Evolutionary conservation across 441 rosid species (phyloP).

Genomic region (Corymbia calophylla): DNA sequence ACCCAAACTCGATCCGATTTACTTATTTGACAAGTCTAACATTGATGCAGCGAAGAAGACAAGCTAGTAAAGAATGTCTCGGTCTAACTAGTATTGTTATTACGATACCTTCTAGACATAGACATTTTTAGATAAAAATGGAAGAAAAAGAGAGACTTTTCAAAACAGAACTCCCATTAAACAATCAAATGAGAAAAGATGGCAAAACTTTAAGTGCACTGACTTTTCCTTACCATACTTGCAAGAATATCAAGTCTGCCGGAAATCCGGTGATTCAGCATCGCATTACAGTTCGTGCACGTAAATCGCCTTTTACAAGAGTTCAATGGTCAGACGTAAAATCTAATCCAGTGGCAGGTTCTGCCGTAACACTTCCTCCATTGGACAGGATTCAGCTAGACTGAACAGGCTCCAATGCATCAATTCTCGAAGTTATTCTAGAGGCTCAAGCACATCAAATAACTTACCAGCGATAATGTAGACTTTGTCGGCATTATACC

Average conservation of each 20-base stretch:
- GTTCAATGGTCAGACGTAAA: neutral
- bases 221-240: neutral
- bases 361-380: neutral
- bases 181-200: neutral
- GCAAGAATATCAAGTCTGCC: neutral
- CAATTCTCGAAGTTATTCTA: slow-evolving; percentile 31
- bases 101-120: neutral
- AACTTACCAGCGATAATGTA: slow-evolving; percentile 50
- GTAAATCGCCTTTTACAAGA: neutral
- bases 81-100: neutral
- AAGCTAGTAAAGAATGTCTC: neutral
- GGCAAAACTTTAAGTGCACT: neutral
- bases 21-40: too few relatives aligned
- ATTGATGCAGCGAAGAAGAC: neutral
- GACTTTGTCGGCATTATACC: slow-evolving; percentile 79
- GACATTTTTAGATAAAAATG: neutral
- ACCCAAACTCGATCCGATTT: too few relatives aligned
- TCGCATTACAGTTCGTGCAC: neutral
- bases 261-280: neutral
- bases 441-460: neutral
- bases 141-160: neutral
- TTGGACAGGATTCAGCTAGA: neutral
- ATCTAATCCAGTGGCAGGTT: neutral
- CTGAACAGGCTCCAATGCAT: neutral
- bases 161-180: neutral